Percentiles rank a stretch among this genome's conserved stretches.
These are phyloP conservation scores for Asterochloris sp. DNA, from an alignment of 139 green algal species.

Conservation along the genomic window DNA sequence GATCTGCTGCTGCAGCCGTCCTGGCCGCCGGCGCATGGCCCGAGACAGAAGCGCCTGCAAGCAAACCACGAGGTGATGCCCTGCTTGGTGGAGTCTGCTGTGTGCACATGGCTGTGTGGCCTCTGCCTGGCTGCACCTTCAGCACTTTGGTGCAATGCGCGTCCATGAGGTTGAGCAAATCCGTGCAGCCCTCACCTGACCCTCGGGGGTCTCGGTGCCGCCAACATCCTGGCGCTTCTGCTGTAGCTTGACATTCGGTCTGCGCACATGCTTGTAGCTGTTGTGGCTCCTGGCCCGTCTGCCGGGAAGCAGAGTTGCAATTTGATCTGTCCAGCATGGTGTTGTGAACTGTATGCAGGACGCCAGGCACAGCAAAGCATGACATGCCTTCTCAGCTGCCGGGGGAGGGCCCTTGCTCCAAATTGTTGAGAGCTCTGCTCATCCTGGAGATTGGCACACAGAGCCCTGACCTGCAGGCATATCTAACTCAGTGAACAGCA, in stretches of 20 bases:
- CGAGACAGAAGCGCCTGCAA: no score
- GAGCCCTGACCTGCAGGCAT: neutral
- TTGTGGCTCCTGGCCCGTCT: slow-evolving; percentile 45
- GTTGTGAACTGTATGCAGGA: neutral
- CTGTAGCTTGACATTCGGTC: slow-evolving; percentile 33
- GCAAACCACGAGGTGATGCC: no score
- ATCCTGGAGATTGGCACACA: slow-evolving; percentile 1
- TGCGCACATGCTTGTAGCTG: slow-evolving; percentile 24
- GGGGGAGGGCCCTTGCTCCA: neutral
- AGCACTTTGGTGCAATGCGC: no score
- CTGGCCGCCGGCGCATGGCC: no score
- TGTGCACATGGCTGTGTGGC: no score
- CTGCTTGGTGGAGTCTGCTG: no score
- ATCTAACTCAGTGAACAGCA: no score
- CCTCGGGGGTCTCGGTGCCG: no score
- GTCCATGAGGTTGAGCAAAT: no score
- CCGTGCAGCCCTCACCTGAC: no score
- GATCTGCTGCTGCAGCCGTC: no score
- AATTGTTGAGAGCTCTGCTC: neutral
- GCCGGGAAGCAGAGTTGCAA: neutral
- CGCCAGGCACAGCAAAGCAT: neutral
- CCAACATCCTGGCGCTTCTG: neutral
- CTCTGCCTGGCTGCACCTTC: no score
- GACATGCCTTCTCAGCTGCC: neutral
- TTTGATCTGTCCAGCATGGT: neutral